Evolutionary conservation across 768 basidiomycete species (phyloP).

Genomic region (Lactarius akahatsu): DNA sequence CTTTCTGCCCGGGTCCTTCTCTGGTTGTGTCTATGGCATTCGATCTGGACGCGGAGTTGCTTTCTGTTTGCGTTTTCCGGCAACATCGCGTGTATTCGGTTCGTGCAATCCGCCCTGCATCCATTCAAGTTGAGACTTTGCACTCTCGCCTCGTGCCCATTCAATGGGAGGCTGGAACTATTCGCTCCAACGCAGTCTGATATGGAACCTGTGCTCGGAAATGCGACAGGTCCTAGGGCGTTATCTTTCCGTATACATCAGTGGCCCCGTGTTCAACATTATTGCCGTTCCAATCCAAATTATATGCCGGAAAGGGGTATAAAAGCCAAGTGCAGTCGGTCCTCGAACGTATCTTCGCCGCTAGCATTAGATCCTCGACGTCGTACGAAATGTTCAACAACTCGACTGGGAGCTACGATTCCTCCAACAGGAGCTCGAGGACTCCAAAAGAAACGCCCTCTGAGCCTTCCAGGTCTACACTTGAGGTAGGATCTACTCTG

Average conservation of each 20-base stretch:
- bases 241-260: background rate
- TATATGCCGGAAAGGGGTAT: background rate
- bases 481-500: slow-evolving; percentile 1
- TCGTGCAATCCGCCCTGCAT: background rate
- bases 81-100: background rate
- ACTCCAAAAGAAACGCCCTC: background rate
- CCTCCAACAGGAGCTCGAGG: background rate
- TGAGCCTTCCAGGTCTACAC: background rate
- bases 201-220: background rate
- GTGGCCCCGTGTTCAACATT: background rate
- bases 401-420: background rate
- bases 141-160: background rate
- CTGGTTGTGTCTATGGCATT: background rate
- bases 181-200: background rate
- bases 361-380: background rate
- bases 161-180: background rate
- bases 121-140: background rate
- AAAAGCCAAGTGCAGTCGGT: background rate
- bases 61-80: background rate
- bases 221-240: background rate
- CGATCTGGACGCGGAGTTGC: background rate
- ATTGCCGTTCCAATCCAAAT: background rate
- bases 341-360: background rate
- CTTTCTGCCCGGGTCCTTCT: background rate
- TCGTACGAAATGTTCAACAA: background rate